Evolutionary conservation across 352 stramenopile genomes (phyloP).

Genomic region (Pythium diclinum): DNA sequence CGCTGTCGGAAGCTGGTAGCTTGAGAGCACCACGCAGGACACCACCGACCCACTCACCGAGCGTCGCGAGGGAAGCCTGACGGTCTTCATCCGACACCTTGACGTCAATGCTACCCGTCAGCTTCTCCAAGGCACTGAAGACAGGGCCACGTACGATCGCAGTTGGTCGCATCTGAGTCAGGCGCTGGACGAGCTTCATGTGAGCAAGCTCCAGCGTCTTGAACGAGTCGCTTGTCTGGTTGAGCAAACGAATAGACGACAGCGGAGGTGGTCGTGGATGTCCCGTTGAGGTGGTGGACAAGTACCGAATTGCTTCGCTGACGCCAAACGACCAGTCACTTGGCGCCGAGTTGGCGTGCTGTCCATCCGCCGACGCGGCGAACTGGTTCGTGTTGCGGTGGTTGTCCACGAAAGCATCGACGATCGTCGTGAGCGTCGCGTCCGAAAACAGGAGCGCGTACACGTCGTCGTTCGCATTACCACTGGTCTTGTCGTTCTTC

Average conservation of each 20-base stretch:
- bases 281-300: slow-evolving; percentile 40
- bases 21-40: slow-evolving; percentile 44
- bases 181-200: slow-evolving; percentile 48
- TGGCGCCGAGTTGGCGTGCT: slow-evolving; percentile 60
- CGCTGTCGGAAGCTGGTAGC: slow-evolving; percentile 20
- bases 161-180: slow-evolving; percentile 40
- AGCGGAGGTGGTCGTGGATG: slow-evolving; percentile 51
- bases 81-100: slow-evolving; percentile 56
- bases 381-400: slow-evolving; percentile 63
- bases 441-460: slow-evolving; percentile 44
- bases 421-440: slow-evolving; percentile 37
- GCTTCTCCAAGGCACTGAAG: slow-evolving; percentile 24
- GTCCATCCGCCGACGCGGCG: slow-evolving; percentile 60
- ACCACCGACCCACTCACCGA: slow-evolving; percentile 51
- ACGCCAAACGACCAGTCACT: slow-evolving; percentile 79
- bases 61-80: slow-evolving; percentile 49
- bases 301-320: slow-evolving; percentile 51
- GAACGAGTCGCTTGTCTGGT: slow-evolving; percentile 42
- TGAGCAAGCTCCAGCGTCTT: slow-evolving; percentile 32
- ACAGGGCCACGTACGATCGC: slow-evolving; percentile 33
- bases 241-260: slow-evolving; percentile 55
- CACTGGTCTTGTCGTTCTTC: slow-evolving; percentile 26
- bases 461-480: slow-evolving; percentile 12
- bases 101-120: slow-evolving; percentile 40
- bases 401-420: slow-evolving; percentile 52